Percentiles rank a stretch among this genome's conserved stretches.
These are phyloP conservation scores for Solanum chacoense DNA, from an alignment of 305 asterid genomes.

Conservation along the genomic window DNA sequence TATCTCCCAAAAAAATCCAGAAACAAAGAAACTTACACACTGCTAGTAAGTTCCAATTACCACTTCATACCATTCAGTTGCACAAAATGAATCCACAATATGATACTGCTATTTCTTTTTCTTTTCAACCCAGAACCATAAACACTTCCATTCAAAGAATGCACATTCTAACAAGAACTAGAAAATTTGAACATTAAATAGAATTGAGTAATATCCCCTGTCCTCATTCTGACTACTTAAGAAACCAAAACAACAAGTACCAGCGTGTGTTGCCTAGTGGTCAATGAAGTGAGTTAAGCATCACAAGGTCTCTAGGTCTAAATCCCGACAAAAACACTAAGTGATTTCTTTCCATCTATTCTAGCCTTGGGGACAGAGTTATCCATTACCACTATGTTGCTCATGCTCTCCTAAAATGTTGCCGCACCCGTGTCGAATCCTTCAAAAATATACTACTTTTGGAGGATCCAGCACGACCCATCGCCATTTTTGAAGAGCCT, in stretches of 20 bases:
- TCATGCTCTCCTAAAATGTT: neutral
- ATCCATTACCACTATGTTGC: neutral
- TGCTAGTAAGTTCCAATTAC: neutral
- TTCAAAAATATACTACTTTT: neutral
- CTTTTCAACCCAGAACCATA: neutral
- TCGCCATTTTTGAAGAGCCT: neutral
- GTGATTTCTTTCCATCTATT: neutral
- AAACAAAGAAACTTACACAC: neutral
- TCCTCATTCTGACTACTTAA: neutral
- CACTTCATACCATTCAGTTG: neutral
- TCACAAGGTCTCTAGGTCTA: neutral
- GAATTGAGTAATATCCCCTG: neutral
- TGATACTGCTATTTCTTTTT: neutral
- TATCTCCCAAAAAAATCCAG: neutral
- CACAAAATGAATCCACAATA: neutral
- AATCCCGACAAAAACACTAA: neutral
- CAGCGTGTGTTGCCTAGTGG: neutral
- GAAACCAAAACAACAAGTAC: neutral
- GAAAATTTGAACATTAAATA: neutral
- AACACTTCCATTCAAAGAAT: neutral
- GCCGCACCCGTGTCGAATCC: neutral
- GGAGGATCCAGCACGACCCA: neutral
- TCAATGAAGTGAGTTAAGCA: neutral
- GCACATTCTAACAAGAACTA: neutral
- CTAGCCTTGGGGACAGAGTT: neutral